These are phyloP conservation scores for Thielaviopsis musarum DNA, from an alignment of 2,329 filamentous ascomycete species.

Conservation along the genomic window DNA sequence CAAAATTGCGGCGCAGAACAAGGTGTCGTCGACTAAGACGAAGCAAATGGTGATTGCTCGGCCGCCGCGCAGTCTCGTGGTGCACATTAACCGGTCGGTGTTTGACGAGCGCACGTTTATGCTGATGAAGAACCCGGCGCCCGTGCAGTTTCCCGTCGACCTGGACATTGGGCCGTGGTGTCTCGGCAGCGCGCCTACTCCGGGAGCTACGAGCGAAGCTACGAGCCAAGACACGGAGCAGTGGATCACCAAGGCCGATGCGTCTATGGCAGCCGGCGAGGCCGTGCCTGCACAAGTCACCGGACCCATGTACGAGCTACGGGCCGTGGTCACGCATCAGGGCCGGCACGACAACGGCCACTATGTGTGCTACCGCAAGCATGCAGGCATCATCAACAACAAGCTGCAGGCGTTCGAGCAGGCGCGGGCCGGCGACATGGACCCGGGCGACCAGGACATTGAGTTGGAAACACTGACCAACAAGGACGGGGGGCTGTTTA, in stretches of 20 bases:
- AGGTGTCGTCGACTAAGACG: conserved; percentile 67
- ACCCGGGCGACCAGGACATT: conserved; percentile 8
- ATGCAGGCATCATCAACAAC: conserved; percentile 19
- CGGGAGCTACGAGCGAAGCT: background rate
- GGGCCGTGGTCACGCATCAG: conserved; percentile 74
- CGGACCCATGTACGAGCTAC: conserved; percentile 55
- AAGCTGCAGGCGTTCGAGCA: background rate
- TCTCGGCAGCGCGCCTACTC: conserved; percentile 37
- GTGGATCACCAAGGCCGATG: conserved; percentile 52
- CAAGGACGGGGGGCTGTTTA: conserved; percentile 3
- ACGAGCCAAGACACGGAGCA: conserved; percentile 32
- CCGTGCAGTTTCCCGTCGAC: conserved; percentile 55
- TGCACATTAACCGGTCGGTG: conserved; percentile 83
- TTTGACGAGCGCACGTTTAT: conserved; percentile 72
- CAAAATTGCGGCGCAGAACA: conserved; percentile 48
- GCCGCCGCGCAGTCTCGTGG: conserved; percentile 59
- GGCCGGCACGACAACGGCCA: conserved; percentile 90
- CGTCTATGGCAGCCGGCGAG: conserved; percentile 55
- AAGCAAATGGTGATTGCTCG: conserved; percentile 76
- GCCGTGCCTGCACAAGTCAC: conserved; percentile 31
- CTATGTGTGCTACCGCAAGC: conserved; percentile 78
- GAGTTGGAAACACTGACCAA: conserved; percentile 10
- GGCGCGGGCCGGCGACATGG: conserved; percentile 11
- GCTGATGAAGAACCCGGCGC: conserved; percentile 68
- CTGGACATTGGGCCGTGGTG: conserved; percentile 78